Evolutionary conservation across 257 asterid species (phyloP).

Genomic region (Solanum megistacrolobum): DNA sequence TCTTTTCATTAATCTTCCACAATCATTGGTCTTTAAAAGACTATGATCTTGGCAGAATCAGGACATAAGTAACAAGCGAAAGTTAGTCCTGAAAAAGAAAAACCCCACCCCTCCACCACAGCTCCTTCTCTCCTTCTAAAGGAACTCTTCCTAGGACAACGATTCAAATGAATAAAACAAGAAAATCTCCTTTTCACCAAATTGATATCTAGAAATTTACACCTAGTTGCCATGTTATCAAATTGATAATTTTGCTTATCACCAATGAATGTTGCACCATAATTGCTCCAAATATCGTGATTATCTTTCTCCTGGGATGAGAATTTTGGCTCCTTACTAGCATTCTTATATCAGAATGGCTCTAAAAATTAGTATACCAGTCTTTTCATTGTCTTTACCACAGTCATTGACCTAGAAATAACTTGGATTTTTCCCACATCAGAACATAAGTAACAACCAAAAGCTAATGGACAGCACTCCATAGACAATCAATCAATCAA

Average conservation of each 20-base stretch:
- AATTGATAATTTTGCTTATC: background rate
- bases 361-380: background rate
- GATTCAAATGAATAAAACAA: background rate
- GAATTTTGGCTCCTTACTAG: background rate
- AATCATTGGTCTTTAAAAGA: background rate
- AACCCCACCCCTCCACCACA: background rate
- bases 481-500: background rate
- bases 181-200: background rate
- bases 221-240: background rate
- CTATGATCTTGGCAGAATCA: background rate
- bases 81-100: background rate
- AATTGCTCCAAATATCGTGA: background rate
- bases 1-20: background rate
- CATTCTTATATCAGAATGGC: background rate
- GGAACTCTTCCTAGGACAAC: background rate
- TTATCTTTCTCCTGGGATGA: background rate
- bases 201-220: background rate
- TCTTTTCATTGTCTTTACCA: background rate
- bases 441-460: background rate
- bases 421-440: background rate
- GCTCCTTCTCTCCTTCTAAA: background rate
- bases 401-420: background rate
- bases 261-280: background rate
- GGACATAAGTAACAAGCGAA: background rate
- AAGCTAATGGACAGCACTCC: background rate